A percentile compares a stretch with the other conserved stretches of the same genome.
Conservation (phyloP, 2,329 filamentous ascomycete genomes). For the Pseudogymnoascus sp. region DNA sequence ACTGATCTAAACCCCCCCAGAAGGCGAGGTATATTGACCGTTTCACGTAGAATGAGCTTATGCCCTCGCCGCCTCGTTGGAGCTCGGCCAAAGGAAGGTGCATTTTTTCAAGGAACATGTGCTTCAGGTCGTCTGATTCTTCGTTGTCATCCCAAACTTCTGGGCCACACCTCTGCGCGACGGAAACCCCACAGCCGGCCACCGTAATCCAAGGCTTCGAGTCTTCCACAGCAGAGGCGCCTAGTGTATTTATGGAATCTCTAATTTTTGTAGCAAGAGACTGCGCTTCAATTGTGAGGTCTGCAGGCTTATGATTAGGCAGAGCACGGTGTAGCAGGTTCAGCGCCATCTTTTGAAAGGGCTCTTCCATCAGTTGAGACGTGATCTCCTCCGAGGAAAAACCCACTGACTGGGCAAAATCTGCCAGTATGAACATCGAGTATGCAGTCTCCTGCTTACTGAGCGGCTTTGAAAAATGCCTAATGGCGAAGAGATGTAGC, state of each 20-base stretch:
- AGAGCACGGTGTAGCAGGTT: background rate
- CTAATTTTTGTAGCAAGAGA: background rate
- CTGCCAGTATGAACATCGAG: background rate
- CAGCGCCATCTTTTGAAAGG: background rate
- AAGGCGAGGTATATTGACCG: conserved; percentile 14
- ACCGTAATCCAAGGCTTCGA: conserved; percentile 10
- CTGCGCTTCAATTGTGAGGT: background rate
- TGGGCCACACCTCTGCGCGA: conserved; percentile 11
- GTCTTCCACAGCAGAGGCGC: background rate
- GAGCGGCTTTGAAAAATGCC: background rate
- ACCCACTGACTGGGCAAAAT: background rate
- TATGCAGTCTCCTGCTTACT: background rate
- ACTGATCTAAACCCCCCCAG: conserved; percentile 1
- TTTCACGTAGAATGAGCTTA: conserved; percentile 17
- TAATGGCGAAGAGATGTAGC: background rate
- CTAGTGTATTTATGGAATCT: background rate
- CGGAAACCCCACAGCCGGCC: conserved; percentile 9
- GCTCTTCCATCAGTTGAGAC: background rate
- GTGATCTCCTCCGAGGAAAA: background rate
- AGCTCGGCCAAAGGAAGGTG: conserved; percentile 10
- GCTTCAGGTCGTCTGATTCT: conserved; percentile 12
- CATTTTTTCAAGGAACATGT: conserved; percentile 16
- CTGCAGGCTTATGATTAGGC: background rate
- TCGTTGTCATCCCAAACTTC: background rate
- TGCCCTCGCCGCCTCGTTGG: conserved; percentile 10